Percentiles rank a stretch among this genome's conserved stretches.
Evolutionary conservation across 148 eudicot species (phyloP).

Genomic region (Talinum fruticosum): DNA sequence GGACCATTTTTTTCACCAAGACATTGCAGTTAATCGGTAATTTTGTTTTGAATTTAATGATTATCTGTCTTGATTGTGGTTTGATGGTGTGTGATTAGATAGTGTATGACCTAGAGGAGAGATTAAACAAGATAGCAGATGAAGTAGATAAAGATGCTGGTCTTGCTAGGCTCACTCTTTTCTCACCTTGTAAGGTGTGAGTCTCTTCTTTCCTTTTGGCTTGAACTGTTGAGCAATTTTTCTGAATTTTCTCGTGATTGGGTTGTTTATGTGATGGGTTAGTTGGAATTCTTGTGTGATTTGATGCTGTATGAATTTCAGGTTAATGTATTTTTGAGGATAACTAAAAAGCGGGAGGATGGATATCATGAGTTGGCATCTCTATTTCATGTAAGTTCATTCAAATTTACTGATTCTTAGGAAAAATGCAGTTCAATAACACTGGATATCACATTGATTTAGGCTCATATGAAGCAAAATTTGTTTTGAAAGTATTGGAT

Average conservation of each 20-base stretch:
- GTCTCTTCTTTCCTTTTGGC: not conserved
- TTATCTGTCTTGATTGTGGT: not conserved
- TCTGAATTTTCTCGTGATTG: not conserved
- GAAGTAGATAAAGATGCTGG: slow-evolving; percentile 80
- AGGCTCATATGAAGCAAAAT: not conserved
- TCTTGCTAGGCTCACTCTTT: slow-evolving; percentile 76
- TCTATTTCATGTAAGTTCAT: slow-evolving; percentile 78
- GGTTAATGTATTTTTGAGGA: slow-evolving; percentile 95
- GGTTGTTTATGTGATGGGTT: slow-evolving; percentile 6
- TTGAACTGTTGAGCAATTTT: not conserved
- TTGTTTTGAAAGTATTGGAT: not conserved
- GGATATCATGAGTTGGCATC: slow-evolving; percentile 99
- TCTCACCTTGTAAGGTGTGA: slow-evolving; percentile 96
- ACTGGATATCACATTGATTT: not conserved
- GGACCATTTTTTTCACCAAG: not conserved
- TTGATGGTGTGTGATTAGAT: slow-evolving; percentile 41
- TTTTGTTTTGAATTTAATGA: not conserved
- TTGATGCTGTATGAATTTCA: slow-evolving; percentile 32
- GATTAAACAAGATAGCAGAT: slow-evolving; percentile 68
- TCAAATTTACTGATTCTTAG: not conserved
- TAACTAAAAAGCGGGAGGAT: slow-evolving; percentile 86
- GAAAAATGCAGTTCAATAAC: not conserved
- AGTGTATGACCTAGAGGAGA: slow-evolving; percentile 75
- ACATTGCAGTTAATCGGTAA: not conserved
- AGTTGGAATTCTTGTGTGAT: not conserved